Base-by-base conservation (phyloP, 257 asterid genomes). In the Schizonepeta tenuifolia region DNA sequence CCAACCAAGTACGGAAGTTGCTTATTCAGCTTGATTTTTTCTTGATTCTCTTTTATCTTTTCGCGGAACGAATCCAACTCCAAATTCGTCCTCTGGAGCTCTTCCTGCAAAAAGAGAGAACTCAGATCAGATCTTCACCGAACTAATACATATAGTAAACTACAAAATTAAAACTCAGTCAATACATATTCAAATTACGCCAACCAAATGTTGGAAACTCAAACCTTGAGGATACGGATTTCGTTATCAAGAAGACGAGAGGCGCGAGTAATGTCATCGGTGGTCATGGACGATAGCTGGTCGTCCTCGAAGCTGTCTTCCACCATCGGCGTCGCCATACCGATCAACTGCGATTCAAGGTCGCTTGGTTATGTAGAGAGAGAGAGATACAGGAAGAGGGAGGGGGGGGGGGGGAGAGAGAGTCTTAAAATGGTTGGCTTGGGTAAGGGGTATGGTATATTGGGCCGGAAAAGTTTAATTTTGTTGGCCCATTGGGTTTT, bases 1-100 rank as follows among this genome's bases (percentile, higher is more conserved):
- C 98, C 97, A 17, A 92, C 96, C 83, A 92, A 82, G 79, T 90
- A 90, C 3, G 98, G 97, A 63, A 92, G 95, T 80, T 90, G 97
- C 82, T 92, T 92, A 80, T 90, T 86, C 69, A 90, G 95, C 71
- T 92, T 90, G 38, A 92, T 92, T 78, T 92, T 92, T 78, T 88
- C 97, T 62, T 88, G 96, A 77, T 92, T 92, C 81, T 90, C 96
- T 73, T 88, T 90, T 47, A 86, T 90, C 88, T 92, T 88, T 77
- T 90, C 98, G 75, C 81, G 86, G 64, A 86, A 86, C 1, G 98
- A 88, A 77, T 88, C 98, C 81, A 86, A 58, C 62, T 90, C 97
- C 55, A 88, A 83, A 82, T 87, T 90, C 63, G 95, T 88, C 65
- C 98, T 83, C 86, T 90, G 97, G 73, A 71, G 67, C 90, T 92